Evolutionary conservation across 2,329 filamentous ascomycete species (phyloP).

Genomic region (Sphaerostilbella broomeana): DNA sequence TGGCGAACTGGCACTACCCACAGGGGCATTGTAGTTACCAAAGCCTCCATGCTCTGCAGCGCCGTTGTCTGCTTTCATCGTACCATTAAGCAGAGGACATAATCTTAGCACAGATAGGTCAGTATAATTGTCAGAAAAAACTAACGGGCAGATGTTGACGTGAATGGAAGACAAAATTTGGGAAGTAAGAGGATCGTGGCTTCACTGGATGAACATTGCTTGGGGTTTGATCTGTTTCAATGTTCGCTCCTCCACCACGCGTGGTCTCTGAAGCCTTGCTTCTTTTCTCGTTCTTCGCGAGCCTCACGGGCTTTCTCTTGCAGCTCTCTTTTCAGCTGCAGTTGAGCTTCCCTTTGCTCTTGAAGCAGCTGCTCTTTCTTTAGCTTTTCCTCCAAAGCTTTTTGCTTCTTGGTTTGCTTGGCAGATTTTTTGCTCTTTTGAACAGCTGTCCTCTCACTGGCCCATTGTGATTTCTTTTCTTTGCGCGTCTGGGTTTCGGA

Average conservation of each 20-base stretch:
- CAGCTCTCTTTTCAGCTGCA: constrained; percentile 16
- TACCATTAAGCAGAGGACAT: constrained; percentile 80
- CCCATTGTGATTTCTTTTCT: constrained; percentile 10
- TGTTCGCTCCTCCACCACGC: constrained; percentile 11
- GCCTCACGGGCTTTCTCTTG: constrained; percentile 15
- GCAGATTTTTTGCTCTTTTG: constrained; percentile 7
- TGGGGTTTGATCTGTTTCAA: too few species aligned
- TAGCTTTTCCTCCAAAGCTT: constrained; percentile 15
- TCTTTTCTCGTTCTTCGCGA: constrained; percentile 9
- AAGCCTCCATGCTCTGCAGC: constrained; percentile 53
- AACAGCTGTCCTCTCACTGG: constrained; percentile 8
- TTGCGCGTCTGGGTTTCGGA: constrained; percentile 18
- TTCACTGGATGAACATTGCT: neutral
- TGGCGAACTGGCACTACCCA: constrained; percentile 30
- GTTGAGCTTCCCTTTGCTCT: constrained; percentile 15
- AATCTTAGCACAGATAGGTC: constrained; percentile 47
- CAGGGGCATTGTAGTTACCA: constrained; percentile 44
- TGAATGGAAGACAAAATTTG: constrained; percentile 2
- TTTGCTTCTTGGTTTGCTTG: constrained; percentile 14
- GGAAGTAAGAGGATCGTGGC: neutral
- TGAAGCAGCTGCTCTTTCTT: constrained; percentile 14
- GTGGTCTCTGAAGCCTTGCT: constrained; percentile 8
- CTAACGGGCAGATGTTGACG: constrained; percentile 10
- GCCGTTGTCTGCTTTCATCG: constrained; percentile 57
- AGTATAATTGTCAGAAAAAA: constrained; percentile 1